Evolutionary conservation across 805 yeast genomes (phyloP).

Genomic region (Saturnispora saitoi): DNA sequence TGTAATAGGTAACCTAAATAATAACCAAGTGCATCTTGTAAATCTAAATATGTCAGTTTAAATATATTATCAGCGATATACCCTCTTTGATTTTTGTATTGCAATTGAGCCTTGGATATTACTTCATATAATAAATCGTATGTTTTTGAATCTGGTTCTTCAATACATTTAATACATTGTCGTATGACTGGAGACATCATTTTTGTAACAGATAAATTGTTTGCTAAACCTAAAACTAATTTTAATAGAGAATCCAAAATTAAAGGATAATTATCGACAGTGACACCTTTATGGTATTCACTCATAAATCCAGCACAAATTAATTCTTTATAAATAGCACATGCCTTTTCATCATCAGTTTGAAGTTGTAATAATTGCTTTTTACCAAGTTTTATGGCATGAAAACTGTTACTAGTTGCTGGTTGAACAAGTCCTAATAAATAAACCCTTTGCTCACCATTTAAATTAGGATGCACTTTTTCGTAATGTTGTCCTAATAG

Average conservation of each 20-base stretch:
- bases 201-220: not conserved
- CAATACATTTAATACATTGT: not conserved
- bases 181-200: not conserved
- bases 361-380: conserved; percentile 1
- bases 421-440: not conserved
- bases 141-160: not conserved
- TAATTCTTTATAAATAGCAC: not conserved
- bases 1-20: conserved; percentile 2
- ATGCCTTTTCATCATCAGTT: not conserved
- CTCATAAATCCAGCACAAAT: not conserved
- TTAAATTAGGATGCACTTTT: not conserved
- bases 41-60: not conserved
- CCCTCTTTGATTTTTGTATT: not conserved
- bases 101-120: not conserved
- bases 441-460: not conserved
- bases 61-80: not conserved
- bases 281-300: not conserved
- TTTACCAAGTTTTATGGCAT: conserved; percentile 4
- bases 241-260: not conserved
- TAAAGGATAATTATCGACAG: not conserved
- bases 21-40: conserved; percentile 2
- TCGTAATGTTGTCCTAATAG: conserved; percentile 4
- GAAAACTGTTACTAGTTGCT: conserved; percentile 1
- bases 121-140: not conserved
- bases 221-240: not conserved